Percentiles rank a stretch among this genome's conserved stretches.
These are phyloP conservation scores for Camellia oleifera DNA, from an alignment of 179 eudicot genomes.

Conservation along the genomic window DNA sequence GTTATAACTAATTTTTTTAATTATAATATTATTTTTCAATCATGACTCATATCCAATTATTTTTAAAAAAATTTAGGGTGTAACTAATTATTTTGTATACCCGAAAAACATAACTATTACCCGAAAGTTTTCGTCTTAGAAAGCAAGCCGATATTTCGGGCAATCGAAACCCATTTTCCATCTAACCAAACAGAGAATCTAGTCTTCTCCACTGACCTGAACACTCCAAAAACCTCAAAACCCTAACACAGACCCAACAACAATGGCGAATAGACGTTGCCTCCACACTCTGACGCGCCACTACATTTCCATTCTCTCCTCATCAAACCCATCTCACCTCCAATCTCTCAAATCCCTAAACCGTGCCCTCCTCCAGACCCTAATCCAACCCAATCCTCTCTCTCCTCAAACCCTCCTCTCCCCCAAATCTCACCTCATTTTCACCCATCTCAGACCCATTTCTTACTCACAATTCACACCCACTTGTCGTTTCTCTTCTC, in stretches of 20 bases:
- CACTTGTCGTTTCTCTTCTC: constrained; percentile 43
- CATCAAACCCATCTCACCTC: constrained; percentile 10
- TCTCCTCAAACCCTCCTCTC: constrained; percentile 20
- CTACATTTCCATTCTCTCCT: constrained; percentile 26
- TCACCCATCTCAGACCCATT: constrained; percentile 23
- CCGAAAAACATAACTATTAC: no score
- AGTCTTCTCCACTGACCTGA: not conserved
- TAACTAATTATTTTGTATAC: no score
- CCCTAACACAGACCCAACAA: not conserved
- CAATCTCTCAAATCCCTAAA: constrained; percentile 31
- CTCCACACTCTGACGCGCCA: constrained; percentile 28
- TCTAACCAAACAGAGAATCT: not conserved
- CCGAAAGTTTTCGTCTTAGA: no score
- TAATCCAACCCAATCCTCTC: constrained; percentile 20
- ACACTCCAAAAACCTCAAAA: constrained; percentile 8
- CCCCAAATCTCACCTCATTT: constrained; percentile 17
- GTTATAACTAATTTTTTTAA: no score
- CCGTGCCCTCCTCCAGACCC: constrained; percentile 17
- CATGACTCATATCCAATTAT: no score
- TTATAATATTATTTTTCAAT: no score
- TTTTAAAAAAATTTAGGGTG: no score
- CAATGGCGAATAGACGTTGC: constrained; percentile 48
- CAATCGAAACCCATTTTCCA: not conserved
- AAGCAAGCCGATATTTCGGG: no score
- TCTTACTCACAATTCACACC: constrained; percentile 15